Evolutionary conservation across 78 protist species (phyloP).

Genomic region (Isochrysis galbana): DNA sequence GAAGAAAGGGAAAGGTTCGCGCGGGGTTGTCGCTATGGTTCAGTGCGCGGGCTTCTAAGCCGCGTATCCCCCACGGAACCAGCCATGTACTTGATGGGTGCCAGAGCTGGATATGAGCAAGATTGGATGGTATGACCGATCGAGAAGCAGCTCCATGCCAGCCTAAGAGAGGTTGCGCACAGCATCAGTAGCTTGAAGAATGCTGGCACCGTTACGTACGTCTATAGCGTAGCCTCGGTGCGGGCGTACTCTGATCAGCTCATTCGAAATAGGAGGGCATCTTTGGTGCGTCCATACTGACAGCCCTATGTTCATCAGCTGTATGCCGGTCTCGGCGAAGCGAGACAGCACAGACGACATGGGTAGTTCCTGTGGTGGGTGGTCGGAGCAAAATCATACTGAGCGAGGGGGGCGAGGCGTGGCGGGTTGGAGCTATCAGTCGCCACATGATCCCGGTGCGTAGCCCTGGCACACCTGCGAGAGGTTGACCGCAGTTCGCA

Average conservation of each 20-base stretch:
- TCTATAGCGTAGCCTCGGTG: background rate
- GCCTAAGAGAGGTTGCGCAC: background rate
- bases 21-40: too few species aligned
- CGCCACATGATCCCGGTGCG: too few species aligned
- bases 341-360: background rate
- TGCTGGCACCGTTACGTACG: background rate
- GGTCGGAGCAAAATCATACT: too few species aligned
- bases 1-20: too few species aligned
- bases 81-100: too few species aligned
- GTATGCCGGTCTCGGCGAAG: background rate
- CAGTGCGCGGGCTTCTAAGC: too few species aligned
- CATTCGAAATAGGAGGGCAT: background rate
- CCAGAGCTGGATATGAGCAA: constrained; percentile 28
- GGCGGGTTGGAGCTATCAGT: too few species aligned
- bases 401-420: too few species aligned
- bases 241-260: too few species aligned
- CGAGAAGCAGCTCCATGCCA: background rate
- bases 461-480: too few species aligned
- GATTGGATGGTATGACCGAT: constrained; percentile 12
- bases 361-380: too few species aligned
- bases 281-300: background rate
- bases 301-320: background rate
- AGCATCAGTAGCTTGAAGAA: background rate
- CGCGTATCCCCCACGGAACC: too few species aligned
- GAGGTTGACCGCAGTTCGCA: background rate